phyloP scores from a whole-genome alignment of 2,329 filamentous ascomycete genomes.

The Cordyceps tenuipes region DNA sequence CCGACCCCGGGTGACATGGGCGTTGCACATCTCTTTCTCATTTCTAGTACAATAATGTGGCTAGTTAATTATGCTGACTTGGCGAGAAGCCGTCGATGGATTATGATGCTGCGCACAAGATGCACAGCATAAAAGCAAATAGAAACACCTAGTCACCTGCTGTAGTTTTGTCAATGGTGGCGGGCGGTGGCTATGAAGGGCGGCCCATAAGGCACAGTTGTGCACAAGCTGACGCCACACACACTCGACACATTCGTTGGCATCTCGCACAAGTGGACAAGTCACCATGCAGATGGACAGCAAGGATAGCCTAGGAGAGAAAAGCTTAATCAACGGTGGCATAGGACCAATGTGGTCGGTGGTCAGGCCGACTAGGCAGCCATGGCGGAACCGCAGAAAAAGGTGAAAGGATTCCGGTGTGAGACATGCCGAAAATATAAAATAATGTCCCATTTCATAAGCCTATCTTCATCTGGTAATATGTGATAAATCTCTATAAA shows the following conservation, averaged over 20 bases:
- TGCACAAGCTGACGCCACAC: background rate
- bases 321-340: background rate
- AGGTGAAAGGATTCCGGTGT: background rate
- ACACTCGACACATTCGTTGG: background rate
- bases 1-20: background rate
- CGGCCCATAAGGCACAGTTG: background rate
- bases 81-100: too few relatives aligned
- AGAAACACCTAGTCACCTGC: background rate
- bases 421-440: too few relatives aligned
- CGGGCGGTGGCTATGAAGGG: background rate
- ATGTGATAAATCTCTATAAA: too few relatives aligned
- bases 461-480: too few relatives aligned
- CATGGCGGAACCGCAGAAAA: background rate
- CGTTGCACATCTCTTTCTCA: background rate
- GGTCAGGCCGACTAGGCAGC: background rate
- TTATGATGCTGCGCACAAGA: background rate
- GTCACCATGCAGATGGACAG: conserved; percentile 3
- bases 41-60: background rate
- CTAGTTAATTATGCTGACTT: too few relatives aligned
- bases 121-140: background rate
- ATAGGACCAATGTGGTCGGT: background rate
- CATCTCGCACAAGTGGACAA: conserved; percentile 5
- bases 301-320: background rate
- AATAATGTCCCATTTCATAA: too few relatives aligned
- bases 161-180: background rate